These are phyloP conservation scores for Microsporum audouinii DNA, from an alignment of 2,329 filamentous ascomycete species.

Conservation along the genomic window DNA sequence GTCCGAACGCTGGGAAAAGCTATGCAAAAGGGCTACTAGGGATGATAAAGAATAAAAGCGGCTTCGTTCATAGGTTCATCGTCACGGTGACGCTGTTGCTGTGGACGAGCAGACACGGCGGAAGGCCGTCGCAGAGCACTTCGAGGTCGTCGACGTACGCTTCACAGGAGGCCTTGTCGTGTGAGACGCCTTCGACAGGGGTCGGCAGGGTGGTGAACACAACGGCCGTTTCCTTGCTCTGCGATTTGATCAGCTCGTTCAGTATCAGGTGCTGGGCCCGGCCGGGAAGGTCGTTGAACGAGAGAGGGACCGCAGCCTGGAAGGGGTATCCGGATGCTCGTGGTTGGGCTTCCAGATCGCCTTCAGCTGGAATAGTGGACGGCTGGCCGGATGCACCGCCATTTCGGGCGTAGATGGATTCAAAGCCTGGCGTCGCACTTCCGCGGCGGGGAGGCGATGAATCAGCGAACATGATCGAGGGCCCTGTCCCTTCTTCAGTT, in stretches of 20 bases:
- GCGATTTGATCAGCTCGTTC: slow-evolving; percentile 65
- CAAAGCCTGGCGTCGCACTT: slow-evolving; percentile 15
- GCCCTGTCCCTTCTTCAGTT: slow-evolving; percentile 52
- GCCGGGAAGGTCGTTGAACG: slow-evolving; percentile 77
- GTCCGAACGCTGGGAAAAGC: background rate
- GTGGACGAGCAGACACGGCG: slow-evolving; percentile 66
- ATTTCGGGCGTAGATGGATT: slow-evolving; percentile 28
- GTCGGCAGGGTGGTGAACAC: slow-evolving; percentile 75
- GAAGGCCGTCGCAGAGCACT: slow-evolving; percentile 63
- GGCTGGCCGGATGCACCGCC: slow-evolving; percentile 3
- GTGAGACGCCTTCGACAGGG: slow-evolving; percentile 62
- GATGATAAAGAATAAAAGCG: background rate
- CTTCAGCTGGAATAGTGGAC: slow-evolving; percentile 12
- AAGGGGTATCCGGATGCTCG: slow-evolving; percentile 41
- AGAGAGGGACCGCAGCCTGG: slow-evolving; percentile 55
- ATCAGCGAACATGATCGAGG: slow-evolving; percentile 65
- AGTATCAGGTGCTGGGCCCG: slow-evolving; percentile 76
- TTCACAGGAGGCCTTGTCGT: slow-evolving; percentile 57
- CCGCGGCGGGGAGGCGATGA: slow-evolving; percentile 20
- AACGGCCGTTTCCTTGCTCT: slow-evolving; percentile 62
- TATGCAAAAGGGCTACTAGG: background rate
- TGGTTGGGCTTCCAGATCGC: background rate
- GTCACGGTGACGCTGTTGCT: slow-evolving; percentile 85
- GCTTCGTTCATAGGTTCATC: slow-evolving; percentile 29
- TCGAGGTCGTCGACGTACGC: slow-evolving; percentile 68